These are phyloP conservation scores for Gossypium davidsonii DNA, from an alignment of 441 rosid species.

Conservation along the genomic window DNA sequence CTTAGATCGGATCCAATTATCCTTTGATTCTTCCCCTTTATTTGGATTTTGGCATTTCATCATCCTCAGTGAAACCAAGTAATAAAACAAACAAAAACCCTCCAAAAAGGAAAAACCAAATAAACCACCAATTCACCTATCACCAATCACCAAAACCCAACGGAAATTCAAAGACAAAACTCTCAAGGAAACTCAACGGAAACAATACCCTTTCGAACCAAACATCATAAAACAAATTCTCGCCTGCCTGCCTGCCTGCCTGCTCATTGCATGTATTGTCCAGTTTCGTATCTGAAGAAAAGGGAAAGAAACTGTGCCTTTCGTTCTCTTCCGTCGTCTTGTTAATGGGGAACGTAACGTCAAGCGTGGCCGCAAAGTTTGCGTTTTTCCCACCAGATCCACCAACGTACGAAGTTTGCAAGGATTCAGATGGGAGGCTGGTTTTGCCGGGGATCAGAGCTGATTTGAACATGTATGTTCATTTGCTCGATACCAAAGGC, in stretches of 20 bases:
- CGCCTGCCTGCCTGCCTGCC: not conserved
- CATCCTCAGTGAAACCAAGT: constrained; percentile 16
- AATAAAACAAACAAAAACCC: not conserved
- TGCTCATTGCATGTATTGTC: constrained; percentile 11
- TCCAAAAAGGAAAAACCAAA: not conserved
- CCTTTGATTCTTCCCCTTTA: constrained; percentile 19
- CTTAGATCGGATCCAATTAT: constrained; percentile 44
- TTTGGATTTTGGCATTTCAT: constrained; percentile 16
- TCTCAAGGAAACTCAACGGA: not conserved
- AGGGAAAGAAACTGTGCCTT: not conserved
- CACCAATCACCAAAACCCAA: not conserved
- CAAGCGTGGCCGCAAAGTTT: constrained; percentile 86
- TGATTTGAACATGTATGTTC: constrained; percentile 75
- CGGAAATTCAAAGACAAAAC: not conserved
- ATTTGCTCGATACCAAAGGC: constrained; percentile 64
- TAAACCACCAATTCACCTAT: not conserved
- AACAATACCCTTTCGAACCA: not conserved
- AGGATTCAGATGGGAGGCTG: constrained; percentile 55
- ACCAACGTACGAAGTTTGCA: constrained; percentile 58
- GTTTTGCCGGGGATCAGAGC: constrained; percentile 57
- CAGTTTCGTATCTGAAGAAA: not conserved
- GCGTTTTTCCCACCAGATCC: constrained; percentile 98
- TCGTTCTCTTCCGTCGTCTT: not conserved
- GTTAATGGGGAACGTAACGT: constrained; percentile 87
- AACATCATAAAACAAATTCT: not conserved